A percentile compares a stretch with the other conserved stretches of the same genome.
phyloP scores from a whole-genome alignment of 441 rosid species.

The Populus hybrid region DNA sequence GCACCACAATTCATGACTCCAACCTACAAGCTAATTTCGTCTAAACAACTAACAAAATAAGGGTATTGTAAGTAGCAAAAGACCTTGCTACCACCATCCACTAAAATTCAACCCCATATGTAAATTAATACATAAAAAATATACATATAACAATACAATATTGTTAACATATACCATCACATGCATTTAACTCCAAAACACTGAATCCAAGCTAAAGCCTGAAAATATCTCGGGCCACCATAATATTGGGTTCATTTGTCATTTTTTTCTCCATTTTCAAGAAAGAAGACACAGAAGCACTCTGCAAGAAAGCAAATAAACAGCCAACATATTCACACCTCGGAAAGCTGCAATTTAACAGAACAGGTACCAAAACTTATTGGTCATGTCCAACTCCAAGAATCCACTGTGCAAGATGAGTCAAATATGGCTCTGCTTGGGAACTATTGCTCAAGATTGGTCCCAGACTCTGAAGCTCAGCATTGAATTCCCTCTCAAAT shows the following conservation, averaged over 20 bases:
- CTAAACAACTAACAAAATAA: too few species aligned
- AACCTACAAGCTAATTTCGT: too few species aligned
- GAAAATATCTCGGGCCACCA: neutral
- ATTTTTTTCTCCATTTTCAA: too few species aligned
- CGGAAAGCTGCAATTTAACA: neutral
- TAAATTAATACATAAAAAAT: neutral
- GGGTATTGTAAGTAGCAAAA: too few species aligned
- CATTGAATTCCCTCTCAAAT: conserved; percentile 79
- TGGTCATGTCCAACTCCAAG: conserved; percentile 67
- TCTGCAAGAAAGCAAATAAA: neutral
- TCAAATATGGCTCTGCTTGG: conserved; percentile 91
- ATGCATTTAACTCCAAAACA: neutral
- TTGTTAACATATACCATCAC: neutral
- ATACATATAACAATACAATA: neutral
- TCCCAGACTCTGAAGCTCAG: conserved; percentile 87
- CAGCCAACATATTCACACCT: neutral
- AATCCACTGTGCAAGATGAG: conserved; percentile 95
- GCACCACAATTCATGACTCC: too few species aligned
- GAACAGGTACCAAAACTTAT: conserved; percentile 15
- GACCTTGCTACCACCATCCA: too few species aligned
- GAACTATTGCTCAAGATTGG: conserved; percentile 76
- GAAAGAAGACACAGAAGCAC: neutral
- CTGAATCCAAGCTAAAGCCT: neutral
- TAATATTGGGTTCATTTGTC: neutral
- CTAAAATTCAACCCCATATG: neutral